Evolutionary conservation across 2,329 filamentous ascomycete species (phyloP), one percentile per base, ranked within the genome.

Genomic region (Didymella keratinophila): DNA sequence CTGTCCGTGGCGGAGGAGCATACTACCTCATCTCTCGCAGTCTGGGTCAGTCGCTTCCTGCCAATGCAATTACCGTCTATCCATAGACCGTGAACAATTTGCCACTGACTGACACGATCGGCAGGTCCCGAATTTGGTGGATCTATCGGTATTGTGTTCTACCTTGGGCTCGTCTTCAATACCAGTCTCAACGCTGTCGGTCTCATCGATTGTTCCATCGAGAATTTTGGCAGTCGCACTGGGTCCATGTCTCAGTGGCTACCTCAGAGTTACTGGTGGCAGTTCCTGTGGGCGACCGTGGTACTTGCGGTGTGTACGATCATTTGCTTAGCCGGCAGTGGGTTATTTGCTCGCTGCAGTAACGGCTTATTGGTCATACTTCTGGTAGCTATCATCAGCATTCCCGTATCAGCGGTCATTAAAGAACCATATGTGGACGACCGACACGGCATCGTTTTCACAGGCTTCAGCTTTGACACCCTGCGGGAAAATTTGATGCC

Each of bases 1-100:
- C 93, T 45, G 92, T 96, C 55, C 88, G 91, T 67, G 92, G 92
- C 14, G 92, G 92, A 14, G 92, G 92, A 50, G 91, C 92, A 36
- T 96, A 96, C 73, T 96, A 94, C 69, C 81, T 96, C 56, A 96
- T 96, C 56, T 96, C 92, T 7, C 85, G 92, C 61, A 93, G 90
- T 43, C 80, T 96, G 3, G 56, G 53, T 54, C 12, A 39, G 51
- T 53, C 32, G 9, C 1, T 46, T 20, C 9, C 14, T 39, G 12
- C 23, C 20, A 7, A 25, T 21, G 27, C n/a, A 16, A 25, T n/a
- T n/a, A 8, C 9, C n/a, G 7, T 4, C 3, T n/a, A 32, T n/a
- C 12, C 8, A 20, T 37, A 18, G 18, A 18, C 14, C 23, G 8
- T 30, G 20, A 2, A 1, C 6, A 20, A 20, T 27, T 4, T 18